A percentile compares a stretch with the other conserved stretches of the same genome.
Conservation (phyloP, 2,329 filamentous ascomycete genomes). For the Fusarium gaditjirri region DNA sequence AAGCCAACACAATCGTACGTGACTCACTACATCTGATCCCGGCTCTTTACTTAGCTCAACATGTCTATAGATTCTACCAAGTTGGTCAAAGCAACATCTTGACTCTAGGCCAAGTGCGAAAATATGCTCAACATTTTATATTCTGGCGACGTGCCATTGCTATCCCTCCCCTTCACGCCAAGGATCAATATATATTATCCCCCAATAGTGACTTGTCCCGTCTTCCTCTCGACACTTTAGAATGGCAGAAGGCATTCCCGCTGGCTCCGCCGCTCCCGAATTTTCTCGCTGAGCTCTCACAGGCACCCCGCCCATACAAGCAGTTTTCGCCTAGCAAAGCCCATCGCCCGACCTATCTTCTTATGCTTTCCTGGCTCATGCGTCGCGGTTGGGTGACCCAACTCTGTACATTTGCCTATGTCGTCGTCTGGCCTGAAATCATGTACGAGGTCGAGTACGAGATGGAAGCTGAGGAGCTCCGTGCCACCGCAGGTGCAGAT, state of each 20-base stretch:
- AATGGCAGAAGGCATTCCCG: constrained; percentile 83
- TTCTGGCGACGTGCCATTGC: constrained; percentile 95
- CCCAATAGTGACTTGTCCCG: constrained; percentile 85
- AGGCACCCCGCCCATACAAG: constrained; percentile 84
- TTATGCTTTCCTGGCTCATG: constrained; percentile 93
- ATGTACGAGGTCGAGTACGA: constrained; percentile 82
- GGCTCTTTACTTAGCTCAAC: neutral
- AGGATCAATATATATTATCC: constrained; percentile 91
- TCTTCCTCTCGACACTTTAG: constrained; percentile 73
- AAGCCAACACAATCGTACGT: constrained; percentile 72
- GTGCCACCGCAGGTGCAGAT: constrained; percentile 46
- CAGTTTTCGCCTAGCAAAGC: constrained; percentile 86
- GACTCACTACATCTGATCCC: neutral
- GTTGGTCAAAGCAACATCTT: constrained; percentile 78
- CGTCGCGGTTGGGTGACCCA: constrained; percentile 94
- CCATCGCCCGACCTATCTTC: constrained; percentile 87
- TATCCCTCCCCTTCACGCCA: constrained; percentile 87
- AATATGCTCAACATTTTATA: constrained; percentile 91
- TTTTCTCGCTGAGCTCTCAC: constrained; percentile 86
- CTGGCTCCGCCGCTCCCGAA: constrained; percentile 84
- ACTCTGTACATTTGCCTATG: constrained; percentile 89
- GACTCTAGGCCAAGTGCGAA: constrained; percentile 81
- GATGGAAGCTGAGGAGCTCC: constrained; percentile 73
- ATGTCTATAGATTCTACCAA: constrained; percentile 67
- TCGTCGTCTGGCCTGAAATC: constrained; percentile 84